phyloP scores from a whole-genome alignment of 1,284 basidiomycete genomes.

The Boletus semigastroideus region DNA sequence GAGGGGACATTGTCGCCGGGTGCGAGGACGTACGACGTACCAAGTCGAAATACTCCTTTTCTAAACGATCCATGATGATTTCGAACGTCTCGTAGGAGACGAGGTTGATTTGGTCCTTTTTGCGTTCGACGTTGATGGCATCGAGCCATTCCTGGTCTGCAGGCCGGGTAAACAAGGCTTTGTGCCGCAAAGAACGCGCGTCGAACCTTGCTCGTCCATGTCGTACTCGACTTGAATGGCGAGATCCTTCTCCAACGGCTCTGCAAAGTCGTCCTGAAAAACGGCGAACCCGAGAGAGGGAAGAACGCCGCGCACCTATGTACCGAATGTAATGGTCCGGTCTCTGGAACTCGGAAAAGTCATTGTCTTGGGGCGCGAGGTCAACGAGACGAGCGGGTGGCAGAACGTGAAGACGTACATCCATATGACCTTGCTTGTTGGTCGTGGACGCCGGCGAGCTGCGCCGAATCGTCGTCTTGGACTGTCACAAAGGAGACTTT shows the following conservation, averaged over 20 bases:
- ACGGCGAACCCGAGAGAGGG: background rate
- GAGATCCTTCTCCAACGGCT: constrained; percentile 91
- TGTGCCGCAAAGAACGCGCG: constrained; percentile 9
- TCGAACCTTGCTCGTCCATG: constrained; percentile 96
- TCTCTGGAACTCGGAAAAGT: constrained; percentile 71
- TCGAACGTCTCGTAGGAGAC: constrained; percentile 91
- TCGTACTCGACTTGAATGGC: constrained; percentile 97
- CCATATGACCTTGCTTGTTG: constrained; percentile 57
- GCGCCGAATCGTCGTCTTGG: constrained; percentile 54
- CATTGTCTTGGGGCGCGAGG: constrained; percentile 60
- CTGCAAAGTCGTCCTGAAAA: constrained; percentile 41
- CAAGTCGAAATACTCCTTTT: constrained; percentile 99
- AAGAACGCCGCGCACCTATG: constrained; percentile 61
- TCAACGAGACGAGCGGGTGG: constrained; percentile 10
- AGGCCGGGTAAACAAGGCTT: background rate
- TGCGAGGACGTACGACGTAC: constrained; percentile 45
- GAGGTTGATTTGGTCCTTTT: constrained; percentile 71
- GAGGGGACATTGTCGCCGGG: background rate
- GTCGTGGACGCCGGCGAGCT: constrained; percentile 55
- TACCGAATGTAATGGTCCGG: constrained; percentile 90
- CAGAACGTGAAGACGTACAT: constrained; percentile 43
- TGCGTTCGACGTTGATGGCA: constrained; percentile 79
- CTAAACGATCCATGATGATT: constrained; percentile 94
- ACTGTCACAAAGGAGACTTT: constrained; percentile 62
- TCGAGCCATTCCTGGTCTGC: constrained; percentile 96